Evolutionary conservation across 495 filamentous ascomycete species (phyloP).

Genomic region (Daldinia bambusicola): DNA sequence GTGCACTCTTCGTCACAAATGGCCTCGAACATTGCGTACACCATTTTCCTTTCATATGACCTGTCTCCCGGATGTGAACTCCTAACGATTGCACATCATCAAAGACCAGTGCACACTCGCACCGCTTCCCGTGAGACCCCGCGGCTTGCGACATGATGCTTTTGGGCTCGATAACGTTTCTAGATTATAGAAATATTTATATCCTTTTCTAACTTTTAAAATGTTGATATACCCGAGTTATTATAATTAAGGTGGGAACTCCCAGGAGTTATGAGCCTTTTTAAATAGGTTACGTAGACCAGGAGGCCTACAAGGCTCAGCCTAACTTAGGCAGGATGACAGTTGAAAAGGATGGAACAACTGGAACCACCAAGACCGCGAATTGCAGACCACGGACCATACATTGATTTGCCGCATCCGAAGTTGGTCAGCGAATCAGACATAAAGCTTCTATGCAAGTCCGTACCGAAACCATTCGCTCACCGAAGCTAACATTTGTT

Average conservation of each 20-base stretch:
- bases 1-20: background rate
- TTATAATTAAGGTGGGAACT: background rate
- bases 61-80: conserved; percentile 17
- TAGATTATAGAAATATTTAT: background rate
- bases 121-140: background rate
- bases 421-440: conserved; percentile 23
- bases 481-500: background rate
- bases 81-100: background rate
- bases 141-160: background rate
- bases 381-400: conserved; percentile 6
- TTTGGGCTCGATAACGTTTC: background rate
- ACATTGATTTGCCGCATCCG: conserved; percentile 23
- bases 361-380: background rate
- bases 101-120: conserved; percentile 28
- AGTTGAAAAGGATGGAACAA: background rate
- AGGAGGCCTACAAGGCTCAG: conserved; percentile 19
- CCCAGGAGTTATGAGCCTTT: background rate
- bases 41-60: conserved; percentile 30
- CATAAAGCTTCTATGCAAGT: conserved; percentile 5
- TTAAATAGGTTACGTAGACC: conserved; percentile 13
- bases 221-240: background rate
- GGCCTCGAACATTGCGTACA: conserved; percentile 17
- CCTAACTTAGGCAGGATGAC: conserved; percentile 21
- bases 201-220: background rate
- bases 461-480: background rate